Evolutionary conservation across 257 asterid species (phyloP), one percentile per base, ranked within the genome.

Genomic region (Petunia axillaris): DNA sequence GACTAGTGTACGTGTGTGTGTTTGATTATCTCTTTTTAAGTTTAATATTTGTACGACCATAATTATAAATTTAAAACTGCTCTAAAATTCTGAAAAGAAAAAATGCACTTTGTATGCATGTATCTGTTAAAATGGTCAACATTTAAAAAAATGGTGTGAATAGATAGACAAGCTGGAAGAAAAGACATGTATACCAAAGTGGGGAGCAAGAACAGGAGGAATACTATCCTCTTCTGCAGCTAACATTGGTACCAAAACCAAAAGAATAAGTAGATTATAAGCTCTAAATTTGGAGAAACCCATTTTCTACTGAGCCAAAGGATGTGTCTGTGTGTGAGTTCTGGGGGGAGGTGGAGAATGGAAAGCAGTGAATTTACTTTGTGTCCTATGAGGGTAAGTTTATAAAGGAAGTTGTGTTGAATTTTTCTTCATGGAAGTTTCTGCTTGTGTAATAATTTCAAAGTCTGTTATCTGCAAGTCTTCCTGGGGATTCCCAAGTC

Each of bases 391-490:
- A 73, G 77, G 2, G 35, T 73, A 50, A 73, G 50, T 73, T 73
- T 73, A 73, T 73, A 46, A 38, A 59, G 7, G 83, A 0, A 59
- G 0, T 37, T 73, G 6, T 54, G 60, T 76, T 76, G 84, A 84
- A 80, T 71, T 14, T 71, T 84, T 84, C 82, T 54, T 16, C 2
- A 4, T 13, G 70, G 86, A 86, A 86, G 80, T 80, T 83, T 85
- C 85, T 81, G 36, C 75, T 2, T 78, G 60, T 37, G 14, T 78
- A 11, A 35, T 25, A 50, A 11, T 73, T 50, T 35, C 62, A 50
- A 73, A 73, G 2, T 48, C 25, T 10, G 5, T 6, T 35, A 48
- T 35, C 38, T 71, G 46, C 62, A 50, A 50, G 36, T 73, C 44
- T 50, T 71, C 60, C 48, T 71, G 35, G 44, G 44, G 16, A 3